Percentiles rank a stretch among this genome's conserved stretches.
Conservation (phyloP, 441 rosid species). For the Croton setiger region DNA sequence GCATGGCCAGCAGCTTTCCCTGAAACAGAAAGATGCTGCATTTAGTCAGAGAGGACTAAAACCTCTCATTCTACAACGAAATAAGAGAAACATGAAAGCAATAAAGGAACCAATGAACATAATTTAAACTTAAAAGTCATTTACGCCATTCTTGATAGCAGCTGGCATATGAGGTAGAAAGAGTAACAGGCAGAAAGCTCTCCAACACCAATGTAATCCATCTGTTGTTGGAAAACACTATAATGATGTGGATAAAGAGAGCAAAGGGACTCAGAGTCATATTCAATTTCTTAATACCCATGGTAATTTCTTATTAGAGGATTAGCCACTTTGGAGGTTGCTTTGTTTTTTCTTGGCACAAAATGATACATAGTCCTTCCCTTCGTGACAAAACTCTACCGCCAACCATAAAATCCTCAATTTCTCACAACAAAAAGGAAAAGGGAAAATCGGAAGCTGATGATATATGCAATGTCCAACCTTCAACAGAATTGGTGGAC, state of each 20-base stretch:
- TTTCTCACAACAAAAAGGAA: background rate
- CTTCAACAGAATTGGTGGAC: background rate
- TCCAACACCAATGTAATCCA: conserved; percentile 4
- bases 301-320: background rate
- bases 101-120: background rate
- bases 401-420: background rate
- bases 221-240: background rate
- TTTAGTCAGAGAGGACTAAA: background rate
- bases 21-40: conserved; percentile 25
- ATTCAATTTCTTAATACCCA: background rate
- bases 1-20: conserved; percentile 60
- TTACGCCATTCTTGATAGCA: background rate
- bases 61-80: background rate
- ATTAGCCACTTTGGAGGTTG: background rate
- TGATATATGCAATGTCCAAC: conserved; percentile 2
- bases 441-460: background rate
- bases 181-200: background rate
- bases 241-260: background rate
- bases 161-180: background rate
- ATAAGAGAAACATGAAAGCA: background rate
- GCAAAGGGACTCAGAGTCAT: background rate
- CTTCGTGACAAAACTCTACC: background rate
- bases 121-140: conserved; percentile 4
- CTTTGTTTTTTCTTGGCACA: background rate
- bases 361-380: background rate